These are phyloP conservation scores for Skeletonema potamos DNA, from an alignment of 108 stramenopile genomes.

Conservation along the genomic window DNA sequence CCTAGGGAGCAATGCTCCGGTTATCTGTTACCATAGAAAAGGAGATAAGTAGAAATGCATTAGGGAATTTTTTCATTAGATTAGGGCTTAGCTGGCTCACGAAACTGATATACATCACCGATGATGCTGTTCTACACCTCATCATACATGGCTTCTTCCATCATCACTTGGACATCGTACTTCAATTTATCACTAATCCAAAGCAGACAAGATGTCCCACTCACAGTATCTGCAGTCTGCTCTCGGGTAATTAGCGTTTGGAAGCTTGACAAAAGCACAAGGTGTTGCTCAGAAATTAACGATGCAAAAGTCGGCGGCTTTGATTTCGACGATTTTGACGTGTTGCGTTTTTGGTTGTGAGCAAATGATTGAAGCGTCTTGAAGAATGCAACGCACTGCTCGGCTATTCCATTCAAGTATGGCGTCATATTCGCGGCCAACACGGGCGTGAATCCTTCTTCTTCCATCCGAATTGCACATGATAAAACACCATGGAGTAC, in stretches of 20 bases:
- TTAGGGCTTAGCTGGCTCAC: no score
- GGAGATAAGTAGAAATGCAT: no score
- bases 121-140: neutral
- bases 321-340: slow-evolving; percentile 8
- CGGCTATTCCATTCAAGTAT: slow-evolving; percentile 15
- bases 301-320: slow-evolving; percentile 3
- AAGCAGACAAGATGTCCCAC: slow-evolving; percentile 12
- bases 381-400: slow-evolving; percentile 35
- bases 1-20: no score
- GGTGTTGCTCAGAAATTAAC: slow-evolving; percentile 26
- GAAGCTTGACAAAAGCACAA: slow-evolving; percentile 28
- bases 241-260: slow-evolving; percentile 11
- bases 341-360: slow-evolving; percentile 9
- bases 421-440: neutral
- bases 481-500: slow-evolving; percentile 15
- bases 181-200: slow-evolving; percentile 24
- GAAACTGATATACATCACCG: neutral
- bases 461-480: neutral
- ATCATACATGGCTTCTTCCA: slow-evolving; percentile 28
- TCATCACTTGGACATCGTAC: slow-evolving; percentile 16
- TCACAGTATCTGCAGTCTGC: neutral
- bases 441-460: neutral
- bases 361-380: slow-evolving; percentile 26
- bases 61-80: no score
- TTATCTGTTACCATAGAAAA: no score